A percentile compares a stretch with the other conserved stretches of the same genome.
Evolutionary conservation across 1,139 yeast genomes (phyloP).

Genomic region (Saccharomyces hybrid): DNA sequence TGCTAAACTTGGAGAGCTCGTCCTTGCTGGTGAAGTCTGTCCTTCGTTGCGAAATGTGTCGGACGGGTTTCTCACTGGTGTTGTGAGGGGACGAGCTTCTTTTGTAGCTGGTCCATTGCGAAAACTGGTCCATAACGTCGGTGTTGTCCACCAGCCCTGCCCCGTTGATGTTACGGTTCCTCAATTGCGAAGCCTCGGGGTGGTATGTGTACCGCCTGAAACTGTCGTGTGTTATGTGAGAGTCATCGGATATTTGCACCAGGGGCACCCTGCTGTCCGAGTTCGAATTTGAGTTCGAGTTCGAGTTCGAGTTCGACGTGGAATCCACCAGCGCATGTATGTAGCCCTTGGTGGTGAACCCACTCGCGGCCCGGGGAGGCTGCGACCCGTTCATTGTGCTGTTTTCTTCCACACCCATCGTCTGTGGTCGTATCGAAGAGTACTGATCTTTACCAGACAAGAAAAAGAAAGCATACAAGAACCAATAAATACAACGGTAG

Average conservation of each 20-base stretch:
- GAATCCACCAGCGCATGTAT: neutral
- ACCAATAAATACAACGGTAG: neutral
- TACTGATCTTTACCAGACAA: neutral
- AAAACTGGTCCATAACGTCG: neutral
- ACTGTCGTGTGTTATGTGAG: neutral
- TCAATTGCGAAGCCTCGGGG: neutral
- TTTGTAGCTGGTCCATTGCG: neutral
- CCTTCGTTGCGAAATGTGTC: constrained; percentile 13
- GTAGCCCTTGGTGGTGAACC: neutral
- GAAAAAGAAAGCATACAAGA: neutral
- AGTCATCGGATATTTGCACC: neutral
- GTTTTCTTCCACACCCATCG: no score
- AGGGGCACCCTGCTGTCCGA: neutral
- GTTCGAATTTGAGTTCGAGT: neutral
- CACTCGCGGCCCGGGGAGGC: neutral
- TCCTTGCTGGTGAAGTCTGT: constrained; percentile 21
- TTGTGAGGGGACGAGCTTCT: neutral
- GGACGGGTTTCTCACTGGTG: neutral
- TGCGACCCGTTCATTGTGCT: neutral
- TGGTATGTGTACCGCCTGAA: neutral
- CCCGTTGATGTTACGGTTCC: neutral
- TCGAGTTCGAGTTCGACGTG: neutral
- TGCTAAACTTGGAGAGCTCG: constrained; percentile 14
- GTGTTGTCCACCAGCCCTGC: neutral
- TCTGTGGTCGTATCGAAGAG: neutral